Base-by-base conservation (phyloP, 1,284 basidiomycete species). In the Austroboletus novae-zelandiae region DNA sequence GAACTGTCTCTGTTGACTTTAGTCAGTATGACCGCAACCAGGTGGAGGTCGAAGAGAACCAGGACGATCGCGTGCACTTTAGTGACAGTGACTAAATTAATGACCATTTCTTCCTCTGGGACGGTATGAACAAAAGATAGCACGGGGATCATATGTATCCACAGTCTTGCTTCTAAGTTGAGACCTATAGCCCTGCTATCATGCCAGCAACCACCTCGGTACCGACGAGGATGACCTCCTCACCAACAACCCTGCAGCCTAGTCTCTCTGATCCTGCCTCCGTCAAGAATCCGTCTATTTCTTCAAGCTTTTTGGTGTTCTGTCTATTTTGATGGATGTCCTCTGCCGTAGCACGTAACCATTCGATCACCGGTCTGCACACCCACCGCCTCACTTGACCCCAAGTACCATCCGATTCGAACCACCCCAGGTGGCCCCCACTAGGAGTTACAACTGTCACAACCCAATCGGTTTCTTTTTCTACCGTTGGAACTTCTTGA, bases 341-440 rank as follows among this genome's bases (percentile, higher is more conserved):
- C 50, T 86, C 77, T 25, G 76, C 81, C 36, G 78, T 74, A 35
- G 86, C 72, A 53, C 71, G 76, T 40, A 90, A 61, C 88, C 87
- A 93, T 64, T 93, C 86, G 9, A 91, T 60, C 5, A 88, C 84
- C 10, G 91, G 91, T 56, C 76, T 73, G 15, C 76, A 78, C 47
- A 88, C 76, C 91, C 90, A 93, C 47, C 89, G 72, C 52, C 76
- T 75, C 14, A 81, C 68, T 51, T 71, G 65, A 32, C 76, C 73
- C 52, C 67, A 66, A 40, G 68, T 55, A 34, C 72, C 73, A 30
- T 72, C 72, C 41, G 79, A 71, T 59, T 89, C 83, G 65, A 96
- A 98, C 95, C 93, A 98, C 30, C 96, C 96, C 15, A 99, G 76
- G 72, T 99, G 96, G 0, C 97, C 97, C 1, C 97, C 96, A 15